A percentile compares a stretch with the other conserved stretches of the same genome.
These are phyloP conservation scores for Quercus robur DNA, from an alignment of 306 rosid species.

Conservation along the genomic window DNA sequence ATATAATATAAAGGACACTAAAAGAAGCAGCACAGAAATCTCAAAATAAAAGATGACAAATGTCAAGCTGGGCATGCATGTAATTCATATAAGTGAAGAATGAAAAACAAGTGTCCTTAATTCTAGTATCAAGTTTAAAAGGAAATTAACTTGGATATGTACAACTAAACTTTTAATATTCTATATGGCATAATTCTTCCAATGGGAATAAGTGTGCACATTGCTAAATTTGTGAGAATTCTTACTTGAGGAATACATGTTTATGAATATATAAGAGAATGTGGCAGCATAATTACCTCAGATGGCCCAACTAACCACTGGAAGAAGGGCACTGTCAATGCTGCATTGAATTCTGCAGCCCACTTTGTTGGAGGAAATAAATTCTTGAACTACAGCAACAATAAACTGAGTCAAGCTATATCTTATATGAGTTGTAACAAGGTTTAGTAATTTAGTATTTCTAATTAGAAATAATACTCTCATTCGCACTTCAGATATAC, in stretches of 20 bases:
- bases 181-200: background rate
- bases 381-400: slow-evolving; percentile 71
- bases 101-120: background rate
- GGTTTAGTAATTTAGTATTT: background rate
- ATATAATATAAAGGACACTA: slow-evolving; percentile 16
- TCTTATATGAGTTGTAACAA: background rate
- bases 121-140: background rate
- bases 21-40: background rate
- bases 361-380: slow-evolving; percentile 92
- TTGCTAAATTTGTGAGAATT: background rate
- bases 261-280: background rate
- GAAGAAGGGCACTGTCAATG: slow-evolving; percentile 88
- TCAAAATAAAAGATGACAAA: background rate
- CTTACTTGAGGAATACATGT: background rate
- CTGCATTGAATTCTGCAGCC: slow-evolving; percentile 97
- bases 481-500: too few relatives aligned
- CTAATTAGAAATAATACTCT: too few relatives aligned
- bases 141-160: background rate
- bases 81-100: background rate
- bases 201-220: background rate
- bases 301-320: slow-evolving; percentile 97
- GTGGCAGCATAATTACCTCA: slow-evolving; percentile 46
- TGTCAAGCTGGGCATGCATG: background rate
- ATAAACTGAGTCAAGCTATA: background rate
- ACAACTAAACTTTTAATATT: background rate